A percentile compares a stretch with the other conserved stretches of the same genome.
These are phyloP conservation scores for Thermothelomyces thermophilus DNA, from an alignment of 2,329 filamentous ascomycete species.

Conservation along the genomic window DNA sequence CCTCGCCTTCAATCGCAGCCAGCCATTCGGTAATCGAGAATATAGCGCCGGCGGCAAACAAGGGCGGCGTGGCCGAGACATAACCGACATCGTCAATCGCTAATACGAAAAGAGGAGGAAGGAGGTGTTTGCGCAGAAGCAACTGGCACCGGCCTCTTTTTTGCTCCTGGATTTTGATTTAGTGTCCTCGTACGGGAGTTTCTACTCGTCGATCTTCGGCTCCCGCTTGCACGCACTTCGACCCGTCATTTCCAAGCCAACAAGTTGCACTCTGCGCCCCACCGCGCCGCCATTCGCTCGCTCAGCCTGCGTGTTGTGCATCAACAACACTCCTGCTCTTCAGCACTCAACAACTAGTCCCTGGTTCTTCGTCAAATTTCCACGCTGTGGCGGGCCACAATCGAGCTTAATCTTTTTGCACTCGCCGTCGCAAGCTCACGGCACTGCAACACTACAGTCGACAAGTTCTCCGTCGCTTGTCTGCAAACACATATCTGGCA, in stretches of 20 bases:
- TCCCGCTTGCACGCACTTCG: neutral
- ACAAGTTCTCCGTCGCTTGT: neutral
- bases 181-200: neutral
- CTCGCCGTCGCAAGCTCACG: neutral
- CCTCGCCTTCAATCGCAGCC: slow-evolving; percentile 11
- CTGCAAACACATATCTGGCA: neutral
- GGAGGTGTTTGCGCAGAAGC: neutral
- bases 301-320: slow-evolving; percentile 19
- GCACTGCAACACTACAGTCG: neutral
- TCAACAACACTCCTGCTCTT: slow-evolving; percentile 22
- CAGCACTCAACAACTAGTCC: slow-evolving; percentile 14
- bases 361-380: slow-evolving; percentile 2
- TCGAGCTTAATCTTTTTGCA: slow-evolving; percentile 6
- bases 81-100: slow-evolving; percentile 17
- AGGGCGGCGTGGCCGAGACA: slow-evolving; percentile 1
- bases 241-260: slow-evolving; percentile 21
- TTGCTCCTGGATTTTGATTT: neutral
- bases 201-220: neutral
- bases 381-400: slow-evolving; percentile 19
- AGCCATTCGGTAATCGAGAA: slow-evolving; percentile 17
- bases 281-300: slow-evolving; percentile 25
- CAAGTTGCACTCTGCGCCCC: slow-evolving; percentile 22
- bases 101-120: slow-evolving; percentile 6
- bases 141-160: neutral
- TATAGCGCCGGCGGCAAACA: slow-evolving; percentile 7